Evolutionary conservation across 768 basidiomycete species (phyloP).

Genomic region (Russula abietina): DNA sequence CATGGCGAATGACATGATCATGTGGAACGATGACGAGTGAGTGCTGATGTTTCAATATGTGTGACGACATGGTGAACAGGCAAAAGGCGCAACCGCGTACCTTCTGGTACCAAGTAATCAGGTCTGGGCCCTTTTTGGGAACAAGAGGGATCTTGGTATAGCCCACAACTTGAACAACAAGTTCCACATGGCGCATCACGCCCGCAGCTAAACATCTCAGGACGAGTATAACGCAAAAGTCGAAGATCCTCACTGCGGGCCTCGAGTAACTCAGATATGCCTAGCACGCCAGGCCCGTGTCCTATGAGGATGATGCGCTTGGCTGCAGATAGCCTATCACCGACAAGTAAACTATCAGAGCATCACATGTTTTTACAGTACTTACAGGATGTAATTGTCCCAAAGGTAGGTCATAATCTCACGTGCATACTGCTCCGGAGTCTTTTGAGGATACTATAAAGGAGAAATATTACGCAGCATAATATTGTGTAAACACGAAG

Average conservation of each 20-base stretch:
- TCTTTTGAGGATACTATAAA: constrained; percentile 24
- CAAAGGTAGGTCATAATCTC: constrained; percentile 80
- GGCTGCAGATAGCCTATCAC: constrained; percentile 60
- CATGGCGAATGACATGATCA: constrained; percentile 46
- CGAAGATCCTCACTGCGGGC: constrained; percentile 49
- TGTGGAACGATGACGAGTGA: constrained; percentile 67
- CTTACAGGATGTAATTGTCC: constrained; percentile 92
- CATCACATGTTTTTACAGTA: neutral
- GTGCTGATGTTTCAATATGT: constrained; percentile 42
- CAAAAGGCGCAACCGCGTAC: constrained; percentile 34
- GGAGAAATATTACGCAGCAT: neutral
- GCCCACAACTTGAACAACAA: constrained; percentile 25
- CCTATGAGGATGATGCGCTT: constrained; percentile 76
- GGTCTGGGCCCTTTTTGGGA: constrained; percentile 19
- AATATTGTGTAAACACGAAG: neutral
- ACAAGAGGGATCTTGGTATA: constrained; percentile 23
- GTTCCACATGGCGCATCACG: constrained; percentile 38
- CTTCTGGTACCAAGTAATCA: constrained; percentile 59
- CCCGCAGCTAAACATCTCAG: constrained; percentile 38
- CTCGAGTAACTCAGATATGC: constrained; percentile 69
- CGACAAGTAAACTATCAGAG: neutral
- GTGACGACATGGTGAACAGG: neutral
- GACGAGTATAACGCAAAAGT: neutral
- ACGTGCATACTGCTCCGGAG: constrained; percentile 35
- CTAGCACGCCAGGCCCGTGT: constrained; percentile 77